Conservation (phyloP, 1,139 yeast species). For the Blastobotrys buckinghamii region DNA sequence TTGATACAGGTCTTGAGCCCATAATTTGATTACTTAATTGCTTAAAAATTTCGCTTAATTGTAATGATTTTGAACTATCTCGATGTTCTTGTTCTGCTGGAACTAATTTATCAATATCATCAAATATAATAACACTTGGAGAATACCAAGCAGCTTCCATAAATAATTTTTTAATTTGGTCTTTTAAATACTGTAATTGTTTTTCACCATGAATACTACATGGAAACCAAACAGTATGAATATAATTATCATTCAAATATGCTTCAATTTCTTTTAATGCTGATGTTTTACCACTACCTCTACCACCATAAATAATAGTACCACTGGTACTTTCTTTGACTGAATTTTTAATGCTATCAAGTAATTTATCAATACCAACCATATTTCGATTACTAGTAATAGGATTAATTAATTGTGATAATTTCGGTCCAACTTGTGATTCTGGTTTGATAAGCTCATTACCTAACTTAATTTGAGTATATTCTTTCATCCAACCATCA, state of each 20-base stretch:
- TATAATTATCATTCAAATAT: slow-evolving; percentile 38
- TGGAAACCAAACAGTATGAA: slow-evolving; percentile 42
- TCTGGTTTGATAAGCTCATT: slow-evolving; percentile 47
- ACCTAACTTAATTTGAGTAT: slow-evolving; percentile 44
- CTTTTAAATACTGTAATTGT: slow-evolving; percentile 46
- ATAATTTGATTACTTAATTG: slow-evolving; percentile 37
- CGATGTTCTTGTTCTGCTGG: slow-evolving; percentile 69
- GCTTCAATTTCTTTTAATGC: slow-evolving; percentile 42
- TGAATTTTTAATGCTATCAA: slow-evolving; percentile 41
- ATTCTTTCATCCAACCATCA: slow-evolving; percentile 42
- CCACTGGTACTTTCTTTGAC: slow-evolving; percentile 50
- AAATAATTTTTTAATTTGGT: slow-evolving; percentile 46
- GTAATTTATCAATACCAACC: slow-evolving; percentile 52
- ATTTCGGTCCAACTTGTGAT: slow-evolving; percentile 40
- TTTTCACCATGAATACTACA: slow-evolving; percentile 56
- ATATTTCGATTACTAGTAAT: slow-evolving; percentile 29
- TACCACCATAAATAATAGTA: slow-evolving; percentile 58
- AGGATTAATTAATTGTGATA: slow-evolving; percentile 9
- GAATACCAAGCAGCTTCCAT: slow-evolving; percentile 70
- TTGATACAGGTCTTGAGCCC: slow-evolving; percentile 43
- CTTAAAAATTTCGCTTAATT: slow-evolving; percentile 45
- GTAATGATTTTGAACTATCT: slow-evolving; percentile 55
- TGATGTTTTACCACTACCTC: slow-evolving; percentile 78
- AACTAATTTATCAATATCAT: slow-evolving; percentile 72
- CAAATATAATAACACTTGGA: slow-evolving; percentile 70